phyloP scores from a whole-genome alignment of 2,329 filamentous ascomycete genomes.

The Ophiocordyceps camponoti-floridani region DNA sequence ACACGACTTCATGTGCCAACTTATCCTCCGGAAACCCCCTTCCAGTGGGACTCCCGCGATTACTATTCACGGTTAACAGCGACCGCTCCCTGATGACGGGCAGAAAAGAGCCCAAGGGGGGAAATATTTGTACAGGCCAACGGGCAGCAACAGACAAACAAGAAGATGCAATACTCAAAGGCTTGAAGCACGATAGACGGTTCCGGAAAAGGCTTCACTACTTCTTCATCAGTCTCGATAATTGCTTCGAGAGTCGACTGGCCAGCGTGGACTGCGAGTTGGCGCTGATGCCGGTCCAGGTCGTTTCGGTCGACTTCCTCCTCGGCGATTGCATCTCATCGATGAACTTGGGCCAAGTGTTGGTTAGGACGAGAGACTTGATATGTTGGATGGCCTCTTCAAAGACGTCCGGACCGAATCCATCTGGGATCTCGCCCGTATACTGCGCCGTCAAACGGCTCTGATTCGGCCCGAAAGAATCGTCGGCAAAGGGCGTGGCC shows the following conservation, averaged over 20 bases:
- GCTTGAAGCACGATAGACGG: too few species aligned
- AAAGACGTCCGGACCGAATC: slow-evolving; percentile 35
- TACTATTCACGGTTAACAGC: not conserved
- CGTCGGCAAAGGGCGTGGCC: not conserved
- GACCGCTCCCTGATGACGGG: not conserved
- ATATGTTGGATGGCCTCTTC: slow-evolving; percentile 40
- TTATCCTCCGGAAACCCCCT: not conserved
- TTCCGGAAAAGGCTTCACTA: not conserved
- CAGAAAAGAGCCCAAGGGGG: too few species aligned
- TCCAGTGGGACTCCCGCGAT: not conserved
- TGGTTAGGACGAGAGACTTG: slow-evolving; percentile 49
- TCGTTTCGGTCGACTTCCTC: not conserved
- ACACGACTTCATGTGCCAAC: too few species aligned
- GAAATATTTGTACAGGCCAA: too few species aligned
- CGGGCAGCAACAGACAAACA: too few species aligned
- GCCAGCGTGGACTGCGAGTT: not conserved
- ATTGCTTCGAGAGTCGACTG: not conserved
- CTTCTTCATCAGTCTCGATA: not conserved
- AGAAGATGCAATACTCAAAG: not conserved
- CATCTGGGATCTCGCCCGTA: slow-evolving; percentile 24
- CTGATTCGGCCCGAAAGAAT: not conserved
- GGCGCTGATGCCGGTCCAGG: not conserved
- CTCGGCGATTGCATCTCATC: not conserved
- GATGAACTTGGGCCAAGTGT: slow-evolving; percentile 47
- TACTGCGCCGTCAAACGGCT: slow-evolving; percentile 9